phyloP scores from a whole-genome alignment of 2,329 filamentous ascomycete genomes.

The Beauveria scarabaeidicola region DNA sequence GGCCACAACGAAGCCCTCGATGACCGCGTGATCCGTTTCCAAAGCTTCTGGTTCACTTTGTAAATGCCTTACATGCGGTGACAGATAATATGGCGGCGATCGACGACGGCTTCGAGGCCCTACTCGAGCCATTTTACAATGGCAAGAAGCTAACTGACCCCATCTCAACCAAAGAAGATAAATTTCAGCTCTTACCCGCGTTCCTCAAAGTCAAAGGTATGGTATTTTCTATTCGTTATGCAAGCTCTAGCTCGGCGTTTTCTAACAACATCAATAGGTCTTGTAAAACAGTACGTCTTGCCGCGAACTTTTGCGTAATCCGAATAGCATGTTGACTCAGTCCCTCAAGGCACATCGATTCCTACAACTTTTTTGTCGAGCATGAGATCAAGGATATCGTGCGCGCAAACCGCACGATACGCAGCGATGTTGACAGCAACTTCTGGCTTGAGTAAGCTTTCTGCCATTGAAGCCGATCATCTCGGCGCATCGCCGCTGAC shows the following conservation, averaged over 20 bases:
- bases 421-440: constrained; percentile 84
- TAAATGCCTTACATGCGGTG: constrained; percentile 25
- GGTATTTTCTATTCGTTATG: constrained; percentile 12
- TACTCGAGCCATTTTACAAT: constrained; percentile 59
- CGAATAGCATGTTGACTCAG: background rate
- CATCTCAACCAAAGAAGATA: constrained; percentile 65
- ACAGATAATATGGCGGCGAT: constrained; percentile 40
- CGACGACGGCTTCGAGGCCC: constrained; percentile 58
- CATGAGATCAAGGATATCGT: constrained; percentile 96
- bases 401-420: constrained; percentile 77
- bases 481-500: background rate
- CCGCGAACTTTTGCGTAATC: background rate
- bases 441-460: constrained; percentile 70
- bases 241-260: constrained; percentile 11
- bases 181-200: constrained; percentile 94
- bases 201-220: constrained; percentile 90
- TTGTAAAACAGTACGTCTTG: constrained; percentile 70
- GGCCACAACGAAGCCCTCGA: background rate
- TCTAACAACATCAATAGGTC: constrained; percentile 31
- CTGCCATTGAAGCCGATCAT: background rate
- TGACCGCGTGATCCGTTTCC: background rate
- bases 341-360: constrained; percentile 68
- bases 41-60: background rate
- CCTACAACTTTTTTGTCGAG: constrained; percentile 97
- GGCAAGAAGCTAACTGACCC: constrained; percentile 59